Conservation (phyloP, 208 protist species). For the Acanthamoeba royreba region DNA sequence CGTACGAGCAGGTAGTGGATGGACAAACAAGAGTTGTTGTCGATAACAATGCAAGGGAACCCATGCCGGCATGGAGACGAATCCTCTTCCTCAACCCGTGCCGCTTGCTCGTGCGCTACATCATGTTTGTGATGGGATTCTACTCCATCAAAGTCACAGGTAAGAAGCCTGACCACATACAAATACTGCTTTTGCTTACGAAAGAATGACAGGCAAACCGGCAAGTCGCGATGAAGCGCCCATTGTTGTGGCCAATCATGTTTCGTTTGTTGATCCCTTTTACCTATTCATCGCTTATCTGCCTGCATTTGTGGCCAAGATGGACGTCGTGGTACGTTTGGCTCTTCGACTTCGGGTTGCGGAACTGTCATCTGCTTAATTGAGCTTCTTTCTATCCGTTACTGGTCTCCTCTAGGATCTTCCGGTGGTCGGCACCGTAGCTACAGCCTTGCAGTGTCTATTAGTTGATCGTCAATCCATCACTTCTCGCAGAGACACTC, state of each 20-base stretch:
- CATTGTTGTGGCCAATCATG: constrained; percentile 19
- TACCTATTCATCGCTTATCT: neutral
- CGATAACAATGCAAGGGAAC: neutral
- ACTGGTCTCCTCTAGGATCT: neutral
- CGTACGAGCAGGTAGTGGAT: neutral
- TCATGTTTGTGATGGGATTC: neutral
- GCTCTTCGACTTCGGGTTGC: no score
- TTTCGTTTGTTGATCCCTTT: neutral
- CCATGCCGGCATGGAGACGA: neutral
- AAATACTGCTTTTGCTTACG: neutral
- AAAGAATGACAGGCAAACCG: neutral
- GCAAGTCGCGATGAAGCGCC: neutral
- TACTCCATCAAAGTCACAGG: neutral
- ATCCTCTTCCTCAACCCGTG: neutral
- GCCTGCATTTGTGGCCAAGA: neutral
- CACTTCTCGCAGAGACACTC: neutral
- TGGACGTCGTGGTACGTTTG: neutral
- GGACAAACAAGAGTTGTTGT: neutral
- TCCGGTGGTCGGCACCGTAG: neutral
- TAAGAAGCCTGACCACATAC: no score
- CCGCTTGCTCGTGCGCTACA: neutral
- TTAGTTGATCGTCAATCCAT: neutral
- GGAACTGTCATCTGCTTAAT: neutral
- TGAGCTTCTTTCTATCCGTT: neutral
- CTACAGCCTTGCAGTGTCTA: neutral